phyloP scores from a whole-genome alignment of 345 rosid genomes.

The Garcia nutans region DNA sequence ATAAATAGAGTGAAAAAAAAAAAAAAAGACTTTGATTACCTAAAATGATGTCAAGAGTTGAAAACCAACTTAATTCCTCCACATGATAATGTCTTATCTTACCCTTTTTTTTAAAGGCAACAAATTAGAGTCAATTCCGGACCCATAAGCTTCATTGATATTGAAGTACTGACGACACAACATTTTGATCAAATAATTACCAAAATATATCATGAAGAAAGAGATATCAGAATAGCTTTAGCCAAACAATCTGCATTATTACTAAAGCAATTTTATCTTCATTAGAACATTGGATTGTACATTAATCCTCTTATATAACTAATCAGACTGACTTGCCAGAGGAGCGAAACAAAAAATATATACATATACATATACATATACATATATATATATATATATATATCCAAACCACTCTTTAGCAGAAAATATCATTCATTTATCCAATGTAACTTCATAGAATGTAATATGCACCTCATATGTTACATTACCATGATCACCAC shows the following conservation, averaged over 20 bases:
- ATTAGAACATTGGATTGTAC: not conserved
- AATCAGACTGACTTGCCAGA: not conserved
- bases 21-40: no score
- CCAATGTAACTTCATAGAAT: not conserved
- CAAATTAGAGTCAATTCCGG: not conserved
- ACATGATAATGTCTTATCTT: no score
- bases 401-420: not conserved
- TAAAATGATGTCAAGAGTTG: no score
- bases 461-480: conserved; percentile 11
- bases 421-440: not conserved
- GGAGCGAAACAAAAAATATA: not conserved
- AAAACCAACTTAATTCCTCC: no score
- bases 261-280: not conserved
- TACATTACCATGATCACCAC: conserved; percentile 11
- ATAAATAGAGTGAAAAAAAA: no score
- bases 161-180: not conserved
- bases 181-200: not conserved
- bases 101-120: no score
- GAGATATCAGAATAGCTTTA: not conserved
- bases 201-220: not conserved
- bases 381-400: no score
- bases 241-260: not conserved
- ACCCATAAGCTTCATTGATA: no score
- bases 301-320: not conserved
- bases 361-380: no score